Evolutionary conservation across 139 green algal genomes (phyloP).

Genomic region (Dunaliella primolecta): DNA sequence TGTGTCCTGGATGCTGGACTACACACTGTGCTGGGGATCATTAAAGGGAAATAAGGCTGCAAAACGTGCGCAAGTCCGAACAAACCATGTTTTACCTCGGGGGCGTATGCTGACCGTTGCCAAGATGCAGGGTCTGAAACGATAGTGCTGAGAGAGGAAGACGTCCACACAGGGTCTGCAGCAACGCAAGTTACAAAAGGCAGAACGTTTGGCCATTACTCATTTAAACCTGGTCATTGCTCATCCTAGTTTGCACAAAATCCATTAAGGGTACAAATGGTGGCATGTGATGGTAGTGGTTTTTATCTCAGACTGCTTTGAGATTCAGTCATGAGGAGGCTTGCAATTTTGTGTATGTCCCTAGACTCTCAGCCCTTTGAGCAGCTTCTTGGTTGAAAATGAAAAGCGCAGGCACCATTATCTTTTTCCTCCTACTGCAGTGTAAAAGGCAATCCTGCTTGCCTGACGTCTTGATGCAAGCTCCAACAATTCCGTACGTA

Average conservation of each 20-base stretch:
- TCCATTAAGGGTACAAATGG: no score
- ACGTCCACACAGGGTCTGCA: slow-evolving; percentile 5
- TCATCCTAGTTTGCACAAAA: not conserved
- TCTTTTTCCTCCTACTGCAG: no score
- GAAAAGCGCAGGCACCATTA: no score
- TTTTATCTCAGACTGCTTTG: not conserved
- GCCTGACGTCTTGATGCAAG: no score
- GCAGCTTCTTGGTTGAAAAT: no score
- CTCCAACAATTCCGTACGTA: no score
- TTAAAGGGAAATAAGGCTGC: no score
- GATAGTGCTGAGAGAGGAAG: not conserved
- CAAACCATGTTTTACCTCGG: not conserved
- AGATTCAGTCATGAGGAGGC: not conserved
- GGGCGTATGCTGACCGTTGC: slow-evolving; percentile 1
- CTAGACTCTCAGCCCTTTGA: no score
- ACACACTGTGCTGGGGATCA: no score
- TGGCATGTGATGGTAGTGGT: no score
- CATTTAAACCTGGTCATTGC: not conserved
- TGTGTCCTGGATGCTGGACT: no score
- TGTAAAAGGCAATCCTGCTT: no score
- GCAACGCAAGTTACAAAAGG: not conserved
- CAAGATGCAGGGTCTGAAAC: slow-evolving; percentile 1
- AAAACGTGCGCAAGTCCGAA: not conserved
- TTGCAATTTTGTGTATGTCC: not conserved
- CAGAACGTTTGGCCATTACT: not conserved